These are phyloP conservation scores for Candida ficus DNA, from an alignment of 805 yeast species.

Conservation along the genomic window DNA sequence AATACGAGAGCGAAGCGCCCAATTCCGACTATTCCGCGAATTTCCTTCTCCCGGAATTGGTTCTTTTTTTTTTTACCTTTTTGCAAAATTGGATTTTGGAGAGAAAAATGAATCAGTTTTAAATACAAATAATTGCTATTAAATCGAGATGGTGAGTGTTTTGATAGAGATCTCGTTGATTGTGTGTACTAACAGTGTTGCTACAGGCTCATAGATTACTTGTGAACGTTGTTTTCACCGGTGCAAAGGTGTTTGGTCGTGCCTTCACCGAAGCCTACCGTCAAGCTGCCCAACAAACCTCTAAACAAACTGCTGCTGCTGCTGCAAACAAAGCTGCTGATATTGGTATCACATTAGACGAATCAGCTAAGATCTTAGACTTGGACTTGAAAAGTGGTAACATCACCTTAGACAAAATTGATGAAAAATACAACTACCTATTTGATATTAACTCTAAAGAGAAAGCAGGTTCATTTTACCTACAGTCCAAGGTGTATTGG, in stretches of 20 bases:
- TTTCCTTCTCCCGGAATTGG: neutral
- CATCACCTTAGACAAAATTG: conserved; percentile 54
- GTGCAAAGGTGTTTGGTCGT: conserved; percentile 91
- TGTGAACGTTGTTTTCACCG: conserved; percentile 86
- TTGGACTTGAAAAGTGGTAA: conserved; percentile 50
- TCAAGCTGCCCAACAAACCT: conserved; percentile 94
- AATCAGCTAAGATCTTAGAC: conserved; percentile 87
- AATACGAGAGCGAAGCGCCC: too few relatives aligned
- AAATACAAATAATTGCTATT: too few relatives aligned
- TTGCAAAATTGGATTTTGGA: too few relatives aligned
- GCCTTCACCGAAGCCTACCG: conserved; percentile 97
- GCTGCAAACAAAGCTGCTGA: conserved; percentile 40
- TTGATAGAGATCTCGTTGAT: neutral
- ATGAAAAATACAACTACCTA: conserved; percentile 70
- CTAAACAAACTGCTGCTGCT: conserved; percentile 56
- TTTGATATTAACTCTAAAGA: conserved; percentile 89
- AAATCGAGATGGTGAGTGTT: conserved; percentile 1
- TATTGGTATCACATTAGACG: conserved; percentile 81
- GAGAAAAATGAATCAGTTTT: neutral
- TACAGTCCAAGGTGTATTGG: conserved; percentile 88
- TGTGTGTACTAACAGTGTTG: neutral
- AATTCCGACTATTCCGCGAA: neutral
- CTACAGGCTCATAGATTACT: conserved; percentile 81
- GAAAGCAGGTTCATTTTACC: conserved; percentile 91
- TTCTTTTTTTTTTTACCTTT: neutral